Conservation (phyloP, 2,329 filamentous ascomycete genomes). For the Ceratocystis albifundus region DNA sequence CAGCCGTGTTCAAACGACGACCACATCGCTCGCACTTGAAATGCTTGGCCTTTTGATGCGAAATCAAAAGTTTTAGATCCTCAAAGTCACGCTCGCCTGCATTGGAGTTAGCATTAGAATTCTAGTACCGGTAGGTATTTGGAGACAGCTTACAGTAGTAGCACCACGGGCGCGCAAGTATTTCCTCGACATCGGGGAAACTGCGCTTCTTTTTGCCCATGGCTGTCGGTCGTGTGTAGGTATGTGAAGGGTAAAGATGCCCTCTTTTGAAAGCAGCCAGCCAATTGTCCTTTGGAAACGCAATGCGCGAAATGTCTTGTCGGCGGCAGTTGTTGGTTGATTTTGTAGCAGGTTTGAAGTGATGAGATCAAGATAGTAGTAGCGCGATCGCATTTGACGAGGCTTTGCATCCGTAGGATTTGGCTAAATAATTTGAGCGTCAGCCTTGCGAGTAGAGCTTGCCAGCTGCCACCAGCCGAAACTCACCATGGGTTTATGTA, state of each 20-base stretch:
- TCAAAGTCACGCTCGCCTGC: slow-evolving; percentile 88
- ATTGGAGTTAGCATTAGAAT: not conserved
- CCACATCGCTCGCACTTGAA: slow-evolving; percentile 93
- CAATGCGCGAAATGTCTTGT: not conserved
- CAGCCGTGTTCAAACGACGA: slow-evolving; percentile 81
- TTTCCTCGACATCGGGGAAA: slow-evolving; percentile 76
- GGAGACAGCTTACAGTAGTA: slow-evolving; percentile 65
- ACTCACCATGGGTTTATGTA: no score
- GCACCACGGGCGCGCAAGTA: slow-evolving; percentile 83
- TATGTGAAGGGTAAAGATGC: not conserved
- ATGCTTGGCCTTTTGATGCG: slow-evolving; percentile 98
- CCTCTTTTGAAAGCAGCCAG: not conserved
- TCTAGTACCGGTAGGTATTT: not conserved
- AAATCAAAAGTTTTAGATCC: slow-evolving; percentile 89
- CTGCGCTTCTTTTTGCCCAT: slow-evolving; percentile 90
- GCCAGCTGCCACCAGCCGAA: not conserved
- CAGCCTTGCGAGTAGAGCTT: not conserved
- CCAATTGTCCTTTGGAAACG: not conserved
- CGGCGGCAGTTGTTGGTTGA: not conserved
- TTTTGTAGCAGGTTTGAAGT: not conserved
- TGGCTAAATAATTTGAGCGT: not conserved
- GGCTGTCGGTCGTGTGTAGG: not conserved
- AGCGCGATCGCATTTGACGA: slow-evolving; percentile 5
- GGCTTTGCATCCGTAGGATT: slow-evolving; percentile 3
- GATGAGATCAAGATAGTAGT: not conserved